A percentile compares a stretch with the other conserved stretches of the same genome.
Evolutionary conservation across 2,329 filamentous ascomycete genomes (phyloP).

Genomic region (Pseudogymnoascus sp.): DNA sequence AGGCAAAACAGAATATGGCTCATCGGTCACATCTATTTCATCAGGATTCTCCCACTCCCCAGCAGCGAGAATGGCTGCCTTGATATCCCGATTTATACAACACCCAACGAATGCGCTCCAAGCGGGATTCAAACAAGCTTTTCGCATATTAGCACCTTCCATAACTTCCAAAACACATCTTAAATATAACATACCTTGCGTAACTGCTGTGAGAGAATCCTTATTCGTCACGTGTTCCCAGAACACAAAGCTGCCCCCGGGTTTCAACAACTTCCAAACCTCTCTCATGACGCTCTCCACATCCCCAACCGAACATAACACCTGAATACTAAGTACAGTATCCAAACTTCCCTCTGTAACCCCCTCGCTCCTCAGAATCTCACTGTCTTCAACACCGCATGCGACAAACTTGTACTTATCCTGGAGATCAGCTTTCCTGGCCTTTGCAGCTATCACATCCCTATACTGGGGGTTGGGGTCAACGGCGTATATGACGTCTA

Average conservation of each 20-base stretch:
- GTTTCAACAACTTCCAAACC: slow-evolving; percentile 38
- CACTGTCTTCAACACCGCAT: slow-evolving; percentile 35
- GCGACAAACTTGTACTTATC: slow-evolving; percentile 34
- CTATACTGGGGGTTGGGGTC: slow-evolving; percentile 35
- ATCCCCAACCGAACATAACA: slow-evolving; percentile 35
- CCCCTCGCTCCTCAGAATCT: slow-evolving; percentile 31
- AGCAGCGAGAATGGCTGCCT: slow-evolving; percentile 23
- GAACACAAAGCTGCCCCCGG: slow-evolving; percentile 40
- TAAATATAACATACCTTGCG: slow-evolving; percentile 26
- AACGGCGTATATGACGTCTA: slow-evolving; percentile 34
- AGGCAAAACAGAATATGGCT: slow-evolving; percentile 27
- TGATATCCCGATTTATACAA: slow-evolving; percentile 26
- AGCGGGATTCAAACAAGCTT: slow-evolving; percentile 27
- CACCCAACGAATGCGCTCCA: slow-evolving; percentile 30
- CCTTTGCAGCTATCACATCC: slow-evolving; percentile 26
- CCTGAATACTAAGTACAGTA: slow-evolving; percentile 37
- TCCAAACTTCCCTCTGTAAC: slow-evolving; percentile 34
- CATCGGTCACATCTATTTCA: slow-evolving; percentile 25
- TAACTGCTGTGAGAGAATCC: slow-evolving; percentile 25
- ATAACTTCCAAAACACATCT: slow-evolving; percentile 4
- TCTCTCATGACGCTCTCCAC: slow-evolving; percentile 25
- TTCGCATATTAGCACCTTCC: slow-evolving; percentile 15
- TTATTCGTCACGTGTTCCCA: slow-evolving; percentile 36
- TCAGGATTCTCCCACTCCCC: slow-evolving; percentile 30
- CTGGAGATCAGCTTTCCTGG: slow-evolving; percentile 26